Conservation (phyloP, 2,329 filamentous ascomycete species). For the Nemania sp. region DNA sequence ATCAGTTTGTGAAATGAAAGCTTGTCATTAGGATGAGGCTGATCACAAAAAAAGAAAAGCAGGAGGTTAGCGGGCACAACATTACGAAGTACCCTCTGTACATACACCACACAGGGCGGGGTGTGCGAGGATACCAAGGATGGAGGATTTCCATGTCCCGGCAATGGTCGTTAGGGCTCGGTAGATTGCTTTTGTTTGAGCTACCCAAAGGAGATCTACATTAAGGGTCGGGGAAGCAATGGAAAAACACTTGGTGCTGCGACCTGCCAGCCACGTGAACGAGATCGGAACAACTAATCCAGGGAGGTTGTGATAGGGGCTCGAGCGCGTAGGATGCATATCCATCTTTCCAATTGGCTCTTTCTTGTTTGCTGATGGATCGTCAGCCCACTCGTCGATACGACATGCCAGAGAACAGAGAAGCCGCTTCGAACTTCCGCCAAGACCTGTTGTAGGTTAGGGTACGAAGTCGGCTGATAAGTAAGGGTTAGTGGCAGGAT, state of each 20-base stretch:
- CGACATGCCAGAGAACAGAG: not conserved
- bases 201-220: constrained; percentile 8
- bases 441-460: constrained; percentile 12
- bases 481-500: constrained; percentile 12
- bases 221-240: constrained; percentile 1
- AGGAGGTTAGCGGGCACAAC: not conserved
- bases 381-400: constrained; percentile 18
- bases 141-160: constrained; percentile 14
- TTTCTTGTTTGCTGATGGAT: constrained; percentile 13
- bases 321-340: constrained; percentile 12
- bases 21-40: constrained; percentile 19
- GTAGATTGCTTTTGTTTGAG: constrained; percentile 22
- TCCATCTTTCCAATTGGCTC: not conserved
- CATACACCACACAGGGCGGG: not conserved
- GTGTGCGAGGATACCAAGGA: constrained; percentile 4
- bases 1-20: constrained; percentile 19
- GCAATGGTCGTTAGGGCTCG: constrained; percentile 22
- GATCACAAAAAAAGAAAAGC: constrained; percentile 27
- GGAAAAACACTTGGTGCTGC: not conserved
- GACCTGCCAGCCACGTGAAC: constrained; percentile 23
- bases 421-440: constrained; percentile 21
- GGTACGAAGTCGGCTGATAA: not conserved
- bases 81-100: not conserved
- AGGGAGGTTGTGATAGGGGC: not conserved
- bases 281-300: constrained; percentile 10